Base-by-base conservation (phyloP, 257 asterid genomes). In the Lavandula angustifolia region DNA sequence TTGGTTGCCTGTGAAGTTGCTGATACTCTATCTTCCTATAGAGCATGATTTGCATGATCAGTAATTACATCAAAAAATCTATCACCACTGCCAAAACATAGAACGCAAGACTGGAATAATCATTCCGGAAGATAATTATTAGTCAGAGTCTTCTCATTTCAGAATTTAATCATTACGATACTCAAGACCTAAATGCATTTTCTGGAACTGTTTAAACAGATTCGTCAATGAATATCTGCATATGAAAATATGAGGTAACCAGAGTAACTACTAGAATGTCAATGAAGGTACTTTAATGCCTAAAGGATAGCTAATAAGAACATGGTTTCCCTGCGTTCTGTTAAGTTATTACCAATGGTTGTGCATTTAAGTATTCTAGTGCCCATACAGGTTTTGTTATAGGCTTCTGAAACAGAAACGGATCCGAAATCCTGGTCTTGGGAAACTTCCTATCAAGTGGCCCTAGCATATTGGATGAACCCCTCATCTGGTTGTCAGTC, bases 1-100 rank as follows among this genome's bases (percentile, higher is more conserved):
- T 86, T 85, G 87, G 78, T 79, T 72, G 99, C 98, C 80, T 80
- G 95, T 69, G 94, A 85, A 76, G 81, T 82, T 27, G 99, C 89
- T 0, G 91, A 76, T 62, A 70, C 80, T 73, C 90, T 82, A 53
- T 94, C 99, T 70, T 81, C 99, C 99, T 94, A 37, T 42, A 71
- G 64, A 75, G 58, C 79, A 68, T 62, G 61, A 80, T 71, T 50
- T 58, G 54, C 69, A 74, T 3, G 18, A 72, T 68, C 66, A 73
- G 60, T 69, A 57, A 62, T 37, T 56, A 67, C 48, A 35, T 58
- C n/a, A 65, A 11, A 22, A 73, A 50, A 56, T 47, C 50, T 42
- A 8, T 40, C 4, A 11, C 27, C 27, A 60, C 14, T 14, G 7
- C 7, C 46, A 60, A 42, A 38, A 16, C 63, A 52, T 7, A 64